Percentiles rank a stretch among this genome's conserved stretches.
phyloP scores from a whole-genome alignment of 176 grass and related monocot species.

The Oryza meyeriana region DNA sequence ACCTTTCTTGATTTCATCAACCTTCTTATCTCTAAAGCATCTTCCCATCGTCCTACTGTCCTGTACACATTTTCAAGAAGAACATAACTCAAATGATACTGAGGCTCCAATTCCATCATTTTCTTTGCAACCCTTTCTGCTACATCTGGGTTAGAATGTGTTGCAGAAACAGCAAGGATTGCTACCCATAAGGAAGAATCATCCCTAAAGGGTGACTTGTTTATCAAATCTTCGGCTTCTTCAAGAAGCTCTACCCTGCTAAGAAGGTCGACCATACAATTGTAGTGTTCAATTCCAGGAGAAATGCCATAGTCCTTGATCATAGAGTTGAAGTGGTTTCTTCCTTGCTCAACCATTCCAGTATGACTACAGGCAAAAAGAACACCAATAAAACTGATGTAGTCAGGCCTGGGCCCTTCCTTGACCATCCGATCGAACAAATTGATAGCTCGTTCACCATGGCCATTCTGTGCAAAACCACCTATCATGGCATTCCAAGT shows the following conservation, averaged over 20 bases:
- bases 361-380: slow-evolving; percentile 80
- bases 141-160: slow-evolving; percentile 56
- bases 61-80: slow-evolving; percentile 89
- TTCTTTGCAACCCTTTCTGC: slow-evolving; percentile 73
- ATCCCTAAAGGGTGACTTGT: slow-evolving; percentile 43
- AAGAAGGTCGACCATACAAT: slow-evolving; percentile 90
- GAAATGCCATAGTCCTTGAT: slow-evolving; percentile 44
- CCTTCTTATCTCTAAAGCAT: slow-evolving; percentile 71
- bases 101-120: slow-evolving; percentile 74
- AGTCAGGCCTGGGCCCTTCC: slow-evolving; percentile 55
- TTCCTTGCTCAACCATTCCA: slow-evolving; percentile 71
- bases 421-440: slow-evolving; percentile 61
- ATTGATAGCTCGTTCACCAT: slow-evolving; percentile 43
- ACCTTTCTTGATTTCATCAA: slow-evolving; percentile 66
- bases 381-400: slow-evolving; percentile 71
- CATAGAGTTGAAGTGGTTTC: slow-evolving; percentile 67
- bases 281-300: slow-evolving; percentile 78
- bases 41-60: slow-evolving; percentile 62
- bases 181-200: slow-evolving; percentile 70
- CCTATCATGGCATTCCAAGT: slow-evolving; percentile 96
- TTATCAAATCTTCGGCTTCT: slow-evolving; percentile 87
- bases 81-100: slow-evolving; percentile 81
- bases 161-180: slow-evolving; percentile 63
- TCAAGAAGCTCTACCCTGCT: slow-evolving; percentile 70
- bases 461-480: slow-evolving; percentile 83